These are phyloP conservation scores for Deinandra increscens DNA, from an alignment of 129 eudicot species.

Conservation along the genomic window DNA sequence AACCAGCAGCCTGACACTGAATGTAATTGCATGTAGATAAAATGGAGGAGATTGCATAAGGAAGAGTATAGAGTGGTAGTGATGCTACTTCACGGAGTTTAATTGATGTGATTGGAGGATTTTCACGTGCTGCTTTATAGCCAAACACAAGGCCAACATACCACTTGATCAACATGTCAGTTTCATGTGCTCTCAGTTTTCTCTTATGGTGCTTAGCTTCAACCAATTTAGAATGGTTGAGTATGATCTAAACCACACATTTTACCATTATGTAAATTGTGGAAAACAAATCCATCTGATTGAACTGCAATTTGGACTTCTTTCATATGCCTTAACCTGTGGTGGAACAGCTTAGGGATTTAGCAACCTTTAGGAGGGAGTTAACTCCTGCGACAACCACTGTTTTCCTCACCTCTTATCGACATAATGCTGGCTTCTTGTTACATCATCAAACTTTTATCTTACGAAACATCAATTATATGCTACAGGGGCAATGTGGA, in stretches of 20 bases:
- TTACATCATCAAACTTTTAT: no score
- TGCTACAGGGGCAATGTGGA: no score
- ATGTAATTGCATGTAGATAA: conserved; percentile 34
- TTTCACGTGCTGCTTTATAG: conserved; percentile 80
- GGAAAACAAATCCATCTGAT: not conserved
- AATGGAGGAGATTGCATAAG: conserved; percentile 92
- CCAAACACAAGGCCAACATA: conserved; percentile 81
- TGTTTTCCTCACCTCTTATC: not conserved
- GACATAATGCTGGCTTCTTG: conserved; percentile 6
- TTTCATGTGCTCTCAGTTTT: no score
- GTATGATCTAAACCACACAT: not conserved
- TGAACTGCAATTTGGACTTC: conserved; percentile 15
- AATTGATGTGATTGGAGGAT: conserved; percentile 91
- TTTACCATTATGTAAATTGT: not conserved
- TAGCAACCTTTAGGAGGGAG: conserved; percentile 23
- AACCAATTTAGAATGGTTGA: not conserved
- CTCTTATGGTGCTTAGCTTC: not conserved
- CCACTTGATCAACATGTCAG: conserved; percentile 60
- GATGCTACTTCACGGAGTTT: conserved; percentile 82
- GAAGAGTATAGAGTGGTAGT: conserved; percentile 81
- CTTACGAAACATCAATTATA: no score
- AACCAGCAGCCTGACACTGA: conserved; percentile 7
- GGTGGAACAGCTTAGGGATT: conserved; percentile 11
- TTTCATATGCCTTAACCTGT: not conserved
- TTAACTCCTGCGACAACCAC: not conserved